A percentile compares a stretch with the other conserved stretches of the same genome.
Evolutionary conservation across 768 basidiomycete genomes (phyloP).

Genomic region (Calocybe cyanea): DNA sequence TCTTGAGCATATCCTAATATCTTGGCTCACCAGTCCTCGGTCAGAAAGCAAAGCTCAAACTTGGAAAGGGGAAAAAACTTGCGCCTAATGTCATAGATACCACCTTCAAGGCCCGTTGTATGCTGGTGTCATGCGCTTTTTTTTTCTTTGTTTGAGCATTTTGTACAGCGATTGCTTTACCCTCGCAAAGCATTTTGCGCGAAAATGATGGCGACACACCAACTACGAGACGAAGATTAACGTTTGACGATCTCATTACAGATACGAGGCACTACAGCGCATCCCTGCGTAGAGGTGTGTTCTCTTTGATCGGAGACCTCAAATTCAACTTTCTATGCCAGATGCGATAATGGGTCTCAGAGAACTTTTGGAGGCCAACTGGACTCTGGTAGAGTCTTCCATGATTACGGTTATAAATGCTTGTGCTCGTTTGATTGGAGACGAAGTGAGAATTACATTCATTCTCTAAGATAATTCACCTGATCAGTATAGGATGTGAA

Average conservation of each 20-base stretch:
- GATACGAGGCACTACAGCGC: conserved; percentile 84
- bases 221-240: conserved; percentile 71
- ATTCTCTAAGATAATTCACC: conserved; percentile 6
- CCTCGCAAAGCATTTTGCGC: conserved; percentile 71
- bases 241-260: conserved; percentile 70
- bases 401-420: conserved; percentile 55
- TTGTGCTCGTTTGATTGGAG: conserved; percentile 69
- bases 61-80: conserved; percentile 88
- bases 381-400: conserved; percentile 46
- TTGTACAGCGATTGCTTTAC: conserved; percentile 78
- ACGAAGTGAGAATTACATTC: conserved; percentile 56
- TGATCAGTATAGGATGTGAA: conserved; percentile 57
- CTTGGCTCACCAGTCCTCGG: not conserved
- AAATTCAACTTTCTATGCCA: conserved; percentile 21
- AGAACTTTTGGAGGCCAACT: conserved; percentile 66
- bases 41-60: conserved; percentile 94
- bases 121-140: conserved; percentile 24
- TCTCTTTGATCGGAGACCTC: not conserved
- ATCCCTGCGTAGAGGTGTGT: conserved; percentile 66
- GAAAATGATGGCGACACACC: conserved; percentile 57
- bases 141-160: not conserved
- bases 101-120: conserved; percentile 92
- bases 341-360: conserved; percentile 72
- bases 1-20: not conserved
- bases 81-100: conserved; percentile 90